Conservation (phyloP, 768 basidiomycete species). For the Rhizopogon vinicolor region DNA sequence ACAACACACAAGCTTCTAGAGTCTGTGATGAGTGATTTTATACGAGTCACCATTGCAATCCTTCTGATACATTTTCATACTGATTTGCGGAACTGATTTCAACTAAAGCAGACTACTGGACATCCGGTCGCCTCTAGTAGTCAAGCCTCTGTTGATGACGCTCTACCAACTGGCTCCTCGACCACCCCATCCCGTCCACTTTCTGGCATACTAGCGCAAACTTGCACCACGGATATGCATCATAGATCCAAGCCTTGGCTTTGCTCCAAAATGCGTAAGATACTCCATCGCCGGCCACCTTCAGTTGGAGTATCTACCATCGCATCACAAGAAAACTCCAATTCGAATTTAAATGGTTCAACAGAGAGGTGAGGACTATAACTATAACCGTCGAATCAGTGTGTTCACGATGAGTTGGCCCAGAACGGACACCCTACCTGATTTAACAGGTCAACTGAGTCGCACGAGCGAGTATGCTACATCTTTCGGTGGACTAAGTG, state of each 20-base stretch:
- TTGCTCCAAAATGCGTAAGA: not conserved
- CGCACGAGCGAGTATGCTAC: conserved; percentile 15
- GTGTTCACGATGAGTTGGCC: not conserved
- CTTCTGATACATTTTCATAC: not conserved
- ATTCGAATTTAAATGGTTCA: not conserved
- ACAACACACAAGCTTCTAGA: not conserved
- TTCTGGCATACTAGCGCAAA: not conserved
- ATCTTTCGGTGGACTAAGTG: conserved; percentile 26
- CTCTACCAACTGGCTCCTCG: not conserved
- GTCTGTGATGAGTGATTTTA: not conserved
- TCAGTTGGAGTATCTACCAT: not conserved
- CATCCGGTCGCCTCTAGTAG: no score
- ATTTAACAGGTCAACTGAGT: conserved; percentile 14
- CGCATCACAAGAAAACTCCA: not conserved
- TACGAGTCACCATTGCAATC: not conserved
- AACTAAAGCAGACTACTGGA: not conserved
- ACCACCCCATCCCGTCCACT: not conserved
- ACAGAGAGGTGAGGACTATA: not conserved
- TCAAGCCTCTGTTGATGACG: not conserved
- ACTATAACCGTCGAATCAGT: not conserved
- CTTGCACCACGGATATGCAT: not conserved
- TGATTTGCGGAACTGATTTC: not conserved
- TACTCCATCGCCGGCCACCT: not conserved
- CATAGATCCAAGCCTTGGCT: not conserved
- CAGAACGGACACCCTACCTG: not conserved